phyloP scores from a whole-genome alignment of 345 rosid species.

The Heritiera littoralis region DNA sequence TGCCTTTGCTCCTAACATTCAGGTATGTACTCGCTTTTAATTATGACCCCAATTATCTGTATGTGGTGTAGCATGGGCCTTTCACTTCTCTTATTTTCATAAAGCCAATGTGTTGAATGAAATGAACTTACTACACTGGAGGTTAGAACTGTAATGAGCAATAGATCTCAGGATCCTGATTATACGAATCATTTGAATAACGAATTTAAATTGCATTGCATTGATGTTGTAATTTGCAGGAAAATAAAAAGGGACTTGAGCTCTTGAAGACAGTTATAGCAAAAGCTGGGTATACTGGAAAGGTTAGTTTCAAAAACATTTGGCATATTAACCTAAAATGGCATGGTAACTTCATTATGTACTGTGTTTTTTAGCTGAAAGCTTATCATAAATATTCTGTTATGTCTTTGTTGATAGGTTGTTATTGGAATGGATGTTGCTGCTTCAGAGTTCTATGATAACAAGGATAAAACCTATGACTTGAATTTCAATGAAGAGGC shows the following conservation, averaged over 20 bases:
- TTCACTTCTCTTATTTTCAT: neutral
- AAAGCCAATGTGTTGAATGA: neutral
- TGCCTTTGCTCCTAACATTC: slow-evolving; percentile 66
- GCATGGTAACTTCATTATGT: neutral
- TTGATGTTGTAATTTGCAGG: slow-evolving; percentile 38
- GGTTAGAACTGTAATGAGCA: neutral
- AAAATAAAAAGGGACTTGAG: slow-evolving; percentile 70
- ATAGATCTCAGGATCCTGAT: neutral
- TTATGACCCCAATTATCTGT: neutral
- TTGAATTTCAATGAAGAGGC: slow-evolving; percentile 70
- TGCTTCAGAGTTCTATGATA: slow-evolving; percentile 67
- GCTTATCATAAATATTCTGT: slow-evolving; percentile 3
- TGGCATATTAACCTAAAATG: neutral
- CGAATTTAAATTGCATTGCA: neutral
- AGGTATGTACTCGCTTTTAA: slow-evolving; percentile 33
- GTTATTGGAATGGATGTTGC: slow-evolving; percentile 80
- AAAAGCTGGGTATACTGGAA: slow-evolving; percentile 68
- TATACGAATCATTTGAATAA: neutral
- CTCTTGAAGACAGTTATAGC: slow-evolving; percentile 68
- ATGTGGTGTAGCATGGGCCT: neutral
- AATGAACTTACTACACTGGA: neutral
- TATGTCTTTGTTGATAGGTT: slow-evolving; percentile 41
- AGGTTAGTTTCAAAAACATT: slow-evolving; percentile 28
- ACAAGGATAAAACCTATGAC: slow-evolving; percentile 54
- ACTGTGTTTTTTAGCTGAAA: neutral